Base-by-base conservation (phyloP, 164 flowering plant species). In the Tetrastigma voinierianum region DNA sequence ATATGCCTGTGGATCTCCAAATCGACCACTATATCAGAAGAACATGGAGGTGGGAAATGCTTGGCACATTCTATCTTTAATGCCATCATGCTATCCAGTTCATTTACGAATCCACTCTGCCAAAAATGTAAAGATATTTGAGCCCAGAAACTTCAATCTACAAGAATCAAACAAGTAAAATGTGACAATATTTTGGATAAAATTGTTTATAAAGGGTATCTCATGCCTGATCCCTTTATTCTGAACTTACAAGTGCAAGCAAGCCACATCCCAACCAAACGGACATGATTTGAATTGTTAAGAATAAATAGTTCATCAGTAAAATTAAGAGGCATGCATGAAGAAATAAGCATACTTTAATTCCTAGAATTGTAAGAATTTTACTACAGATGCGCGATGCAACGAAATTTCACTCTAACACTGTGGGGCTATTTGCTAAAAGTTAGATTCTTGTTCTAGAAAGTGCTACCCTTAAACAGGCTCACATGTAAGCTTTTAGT, bases 1-100 rank as follows among this genome's bases (percentile, higher is more conserved):
- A 47, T 8, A 43, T 12, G 8, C 51, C 24, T 54, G 32, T 46
- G 66, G 75, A 21, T 66, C 51, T 48, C 65, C 57, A 72, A 23
- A 61, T 14, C 48, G 15, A 57, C 49, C 62, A 56, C 47, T 9
- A 7, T n/a, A 40, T 18, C n/a, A 10, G 44, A 46, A 13, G 51
- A 52, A 54, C 23, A 45, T 10, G 46, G 53, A 43, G 13, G 24
- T 21, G 18, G 61, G 2, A 40, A 61, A 3, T 44, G 45, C 61
- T 56, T 49, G 51, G 40, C 7, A 11, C 57, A 62, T 32, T 17
- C 58, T n/a, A 13, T 60, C 20, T 40, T 67, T 45, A 32, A 19
- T 19, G 14, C 20, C 58, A 21, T 61, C 25, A 40, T 49, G n/a
- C 18, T 20, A 46, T 51, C 57, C 18, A 23, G 9, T 16, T 43